Evolutionary conservation across 2,329 filamentous ascomycete genomes (phyloP).

Genomic region (Ampelomyces quisqualis): DNA sequence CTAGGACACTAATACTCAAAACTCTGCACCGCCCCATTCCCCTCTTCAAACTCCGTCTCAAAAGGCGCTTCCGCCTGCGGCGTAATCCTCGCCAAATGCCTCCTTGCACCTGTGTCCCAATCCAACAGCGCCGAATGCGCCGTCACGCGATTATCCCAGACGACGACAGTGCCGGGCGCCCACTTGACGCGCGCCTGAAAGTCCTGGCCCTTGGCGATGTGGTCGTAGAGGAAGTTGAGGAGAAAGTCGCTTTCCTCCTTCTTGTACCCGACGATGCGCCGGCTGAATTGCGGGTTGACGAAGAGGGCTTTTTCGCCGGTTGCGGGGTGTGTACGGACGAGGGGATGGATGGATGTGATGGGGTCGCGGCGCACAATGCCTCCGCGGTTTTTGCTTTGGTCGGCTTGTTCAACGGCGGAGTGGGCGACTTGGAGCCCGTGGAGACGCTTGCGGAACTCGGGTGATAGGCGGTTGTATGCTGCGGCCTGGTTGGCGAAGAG

Average conservation of each 20-base stretch:
- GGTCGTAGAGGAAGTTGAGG: constrained; percentile 75
- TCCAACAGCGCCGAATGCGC: constrained; percentile 78
- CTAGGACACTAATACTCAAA: constrained; percentile 32
- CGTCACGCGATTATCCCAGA: constrained; percentile 84
- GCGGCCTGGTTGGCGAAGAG: constrained; percentile 77
- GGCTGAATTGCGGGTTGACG: constrained; percentile 82
- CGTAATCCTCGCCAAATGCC: constrained; percentile 79
- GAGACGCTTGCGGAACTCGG: constrained; percentile 74
- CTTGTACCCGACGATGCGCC: constrained; percentile 78
- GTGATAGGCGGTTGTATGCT: constrained; percentile 78
- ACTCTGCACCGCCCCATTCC: constrained; percentile 9
- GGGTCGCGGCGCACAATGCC: constrained; percentile 75
- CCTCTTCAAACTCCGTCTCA: constrained; percentile 58
- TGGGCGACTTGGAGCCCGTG: constrained; percentile 81
- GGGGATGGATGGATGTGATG: constrained; percentile 70
- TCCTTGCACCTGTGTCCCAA: constrained; percentile 75
- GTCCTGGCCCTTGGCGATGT: constrained; percentile 70
- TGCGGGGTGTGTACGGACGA: constrained; percentile 75
- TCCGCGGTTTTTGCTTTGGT: constrained; percentile 64
- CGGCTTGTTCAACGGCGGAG: constrained; percentile 73
- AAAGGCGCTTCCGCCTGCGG: constrained; percentile 77
- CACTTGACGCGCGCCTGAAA: constrained; percentile 75
- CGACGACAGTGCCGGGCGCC: constrained; percentile 76
- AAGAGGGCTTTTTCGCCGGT: constrained; percentile 84
- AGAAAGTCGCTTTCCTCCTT: constrained; percentile 81